These are phyloP conservation scores for Cladosporium halotolerans DNA, from an alignment of 2,329 filamentous ascomycete species.

Conservation along the genomic window DNA sequence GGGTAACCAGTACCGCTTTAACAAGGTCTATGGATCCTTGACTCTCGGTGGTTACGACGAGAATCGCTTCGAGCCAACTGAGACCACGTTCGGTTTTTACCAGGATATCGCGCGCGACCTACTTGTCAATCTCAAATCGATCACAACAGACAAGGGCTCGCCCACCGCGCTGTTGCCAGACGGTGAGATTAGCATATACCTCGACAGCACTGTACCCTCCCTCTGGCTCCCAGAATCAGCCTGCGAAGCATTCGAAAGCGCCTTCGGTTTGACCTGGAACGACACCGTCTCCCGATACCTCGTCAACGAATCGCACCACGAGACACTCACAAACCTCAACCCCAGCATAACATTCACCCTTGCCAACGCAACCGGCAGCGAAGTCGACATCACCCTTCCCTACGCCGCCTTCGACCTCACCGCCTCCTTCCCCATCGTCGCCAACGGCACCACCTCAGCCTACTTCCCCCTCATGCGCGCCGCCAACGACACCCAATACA, in stretches of 20 bases:
- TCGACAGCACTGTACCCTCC: conserved; percentile 60
- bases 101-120: conserved; percentile 29
- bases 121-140: conserved; percentile 27
- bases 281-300: conserved; percentile 26
- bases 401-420: conserved; percentile 32
- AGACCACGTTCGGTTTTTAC: conserved; percentile 27
- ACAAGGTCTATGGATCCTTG: conserved; percentile 32
- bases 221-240: conserved; percentile 53
- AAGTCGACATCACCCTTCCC: conserved; percentile 31
- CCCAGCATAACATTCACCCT: conserved; percentile 32
- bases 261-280: conserved; percentile 32
- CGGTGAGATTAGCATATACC: conserved; percentile 38
- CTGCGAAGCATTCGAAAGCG: conserved; percentile 31
- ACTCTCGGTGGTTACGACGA: conserved; percentile 35
- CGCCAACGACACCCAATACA: conserved; percentile 30
- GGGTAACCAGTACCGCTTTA: conserved; percentile 31
- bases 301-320: conserved; percentile 29
- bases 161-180: conserved; percentile 24
- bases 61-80: conserved; percentile 30
- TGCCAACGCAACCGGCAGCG: conserved; percentile 18
- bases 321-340: conserved; percentile 21
- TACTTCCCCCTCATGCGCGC: conserved; percentile 33
- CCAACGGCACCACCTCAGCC: conserved; percentile 22
- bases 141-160: conserved; percentile 22
- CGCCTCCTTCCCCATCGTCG: conserved; percentile 24